Evolutionary conservation across 306 rosid genomes (phyloP), one percentile per base, ranked within the genome.

Genomic region (Trifolium dubium): DNA sequence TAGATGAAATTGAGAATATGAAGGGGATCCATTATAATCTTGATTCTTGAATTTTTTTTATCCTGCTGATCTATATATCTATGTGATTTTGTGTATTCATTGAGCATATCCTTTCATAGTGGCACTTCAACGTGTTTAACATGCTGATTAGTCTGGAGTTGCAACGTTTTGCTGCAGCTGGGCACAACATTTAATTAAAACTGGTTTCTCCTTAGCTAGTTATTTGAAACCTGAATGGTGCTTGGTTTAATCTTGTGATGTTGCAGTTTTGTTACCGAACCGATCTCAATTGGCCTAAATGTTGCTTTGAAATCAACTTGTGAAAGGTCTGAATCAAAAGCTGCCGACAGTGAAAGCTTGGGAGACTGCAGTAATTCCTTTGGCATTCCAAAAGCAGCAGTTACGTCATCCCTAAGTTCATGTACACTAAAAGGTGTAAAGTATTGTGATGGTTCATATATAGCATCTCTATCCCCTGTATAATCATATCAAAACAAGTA

Each of bases 221-320:
- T 63, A 69, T 75, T 74, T 71, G 67, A 75, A 64, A 43, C 59
- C 55, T 68, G 17, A 67, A 55, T 63, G 34, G 32, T 64, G 58
- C 40, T 76, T 66, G 50, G 41, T 73, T 41, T 43, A 72, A 72
- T 64, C 75, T 43, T 74, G 73, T 62, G 77, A 51, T 29, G 47
- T 72, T 72, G 32, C 96, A 92, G 99, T 71, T 92, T 94, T 67
- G 75, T 72, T 66, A 82, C 85, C 35, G 96, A 88, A 49, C 86
- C 92, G 14, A 62, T 77, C 44, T 87, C 99, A 17, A 46, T 70
- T 7, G 89, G 95, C 39, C 81, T 94, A 86, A 92, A 95, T 81
- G 82, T 80, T 79, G 95, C 96, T 70, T 67, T 88, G 56, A 93
- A 85, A 80, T 68, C 92, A 75, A 77, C 72, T 15, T 70, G 75